Base-by-base conservation (phyloP, 805 yeast species). In the Candida endomychidarum region DNA sequence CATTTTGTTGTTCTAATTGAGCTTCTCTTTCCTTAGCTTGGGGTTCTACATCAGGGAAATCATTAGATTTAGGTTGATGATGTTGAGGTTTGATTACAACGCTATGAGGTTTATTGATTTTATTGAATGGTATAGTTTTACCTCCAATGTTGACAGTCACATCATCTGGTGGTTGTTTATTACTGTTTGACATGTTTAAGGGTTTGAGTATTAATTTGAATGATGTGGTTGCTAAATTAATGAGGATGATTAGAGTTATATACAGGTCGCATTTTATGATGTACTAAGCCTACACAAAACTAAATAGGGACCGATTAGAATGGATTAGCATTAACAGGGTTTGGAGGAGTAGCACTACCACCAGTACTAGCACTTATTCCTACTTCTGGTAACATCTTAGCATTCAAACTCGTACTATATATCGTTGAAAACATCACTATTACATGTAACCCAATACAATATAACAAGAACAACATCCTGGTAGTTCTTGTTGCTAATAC, bases 401-500 rank as follows among this genome's bases (percentile, higher is more conserved):
- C 58, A 27, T 74, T 74, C 21, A 75, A 46, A 37, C 71, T 67
- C 61, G 80, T 71, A 14, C 77, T 70, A 47, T 77, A 76, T 37
- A 82, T 62, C 34, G 80, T 75, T 56, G 83, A 71, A 44, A 78
- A 53, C 79, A 86, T 75, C 22, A 89, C 83, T 23, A 88, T 60
- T 10, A 80, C 66, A 61, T 90, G 97, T 43, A 91, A 63, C 5
- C 85, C 84, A 9, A 78, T 52, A 53, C 95, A 85, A 58, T 90
- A 90, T 3, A 70, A 67, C 33, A 87, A 71, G 59, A 88, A 87
- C 31, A 84, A 56, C 71, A 82, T 74, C 52, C 97, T 65, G 7
- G 90, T 80, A 11, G 79, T 63, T 48, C 83, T 73, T 38, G 86
- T 86, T 12, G 90, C 83, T 42, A 89, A 65, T n/a, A 89, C 76